Evolutionary conservation across 1,284 basidiomycete genomes (phyloP).

Genomic region (Lentinus polychrous): DNA sequence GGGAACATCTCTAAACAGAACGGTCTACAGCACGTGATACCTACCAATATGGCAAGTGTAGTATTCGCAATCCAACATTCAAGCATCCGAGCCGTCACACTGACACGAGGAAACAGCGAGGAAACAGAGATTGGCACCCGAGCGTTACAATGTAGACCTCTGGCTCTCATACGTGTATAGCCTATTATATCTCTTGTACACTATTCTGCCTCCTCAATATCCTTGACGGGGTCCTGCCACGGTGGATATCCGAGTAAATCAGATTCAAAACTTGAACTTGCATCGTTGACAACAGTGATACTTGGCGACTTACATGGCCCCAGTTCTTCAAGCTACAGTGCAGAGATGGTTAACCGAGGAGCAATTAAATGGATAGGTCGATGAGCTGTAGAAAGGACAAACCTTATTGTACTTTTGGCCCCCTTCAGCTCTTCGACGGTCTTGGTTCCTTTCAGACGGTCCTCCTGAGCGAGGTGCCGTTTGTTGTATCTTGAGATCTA

Average conservation of each 20-base stretch:
- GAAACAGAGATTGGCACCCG: too few relatives aligned
- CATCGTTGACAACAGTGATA: too few relatives aligned
- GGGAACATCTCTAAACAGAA: too few relatives aligned
- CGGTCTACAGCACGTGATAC: too few relatives aligned
- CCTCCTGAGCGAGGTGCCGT: constrained; percentile 30
- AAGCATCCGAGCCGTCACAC: too few relatives aligned
- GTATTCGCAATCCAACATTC: too few relatives aligned
- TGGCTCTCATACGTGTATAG: too few relatives aligned
- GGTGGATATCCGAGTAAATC: background rate
- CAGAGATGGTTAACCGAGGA: background rate
- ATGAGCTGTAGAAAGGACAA: constrained; percentile 4
- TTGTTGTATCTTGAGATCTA: constrained; percentile 21
- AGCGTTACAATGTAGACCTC: too few relatives aligned
- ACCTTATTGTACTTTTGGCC: constrained; percentile 32
- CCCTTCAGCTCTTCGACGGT: constrained; percentile 27
- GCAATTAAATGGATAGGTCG: too few relatives aligned
- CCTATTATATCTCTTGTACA: background rate
- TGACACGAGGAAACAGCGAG: too few relatives aligned
- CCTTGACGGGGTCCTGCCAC: constrained; percentile 24
- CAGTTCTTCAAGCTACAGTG: constrained; percentile 27
- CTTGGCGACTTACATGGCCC: constrained; percentile 26
- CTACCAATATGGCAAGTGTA: too few relatives aligned
- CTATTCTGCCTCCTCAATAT: constrained; percentile 8
- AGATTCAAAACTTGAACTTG: too few relatives aligned
- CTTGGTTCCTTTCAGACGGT: constrained; percentile 29